Evolutionary conservation across 2,329 filamentous ascomycete genomes (phyloP), one percentile per base, ranked within the genome.

Genomic region (Leptographium galeiforme): DNA sequence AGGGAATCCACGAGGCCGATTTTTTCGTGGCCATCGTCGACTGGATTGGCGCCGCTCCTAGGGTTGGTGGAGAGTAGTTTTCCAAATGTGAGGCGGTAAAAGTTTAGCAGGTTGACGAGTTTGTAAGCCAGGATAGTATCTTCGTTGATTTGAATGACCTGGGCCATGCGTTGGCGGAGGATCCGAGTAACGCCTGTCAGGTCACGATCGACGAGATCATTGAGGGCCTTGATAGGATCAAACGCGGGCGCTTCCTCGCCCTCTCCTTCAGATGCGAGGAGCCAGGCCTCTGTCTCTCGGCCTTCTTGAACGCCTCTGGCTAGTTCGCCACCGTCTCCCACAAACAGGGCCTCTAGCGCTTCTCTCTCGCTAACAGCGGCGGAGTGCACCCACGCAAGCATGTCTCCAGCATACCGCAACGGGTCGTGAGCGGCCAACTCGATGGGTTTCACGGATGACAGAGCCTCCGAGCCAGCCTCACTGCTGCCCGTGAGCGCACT

Each of bases 301-400:
- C 89, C 89, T 45, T 84, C 82, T 63, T 88, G 81, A 32, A 96
- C 83, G 1, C 85, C 88, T 58, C 82, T 87, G 32, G 85, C 85
- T 54, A 97, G 87, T 62, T 95, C 89, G 57, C 93, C 87, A 2
- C 87, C 90, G 57, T 96, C 90, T 0, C 86, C 85, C 44, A 96
- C 84, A 63, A 98, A 98, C 0, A 98, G 73, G 2, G 89, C 82
- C 66, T 97, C 91, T 7, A 98, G 74, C 0, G 90, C 89, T 67
- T 98, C 93, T 51, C 87, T 80, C 67, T 98, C 93, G 36, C 91
- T 94, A 1, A 98, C 93, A 0, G 91, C 85, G 3, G 90, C 87
- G 0, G 93, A 95, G 66, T 98, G 93, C 7, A 86, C 82, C 93
- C 93, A 98, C 6, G 93, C 93, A 14, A 98, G 77, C 90, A 98